These are phyloP conservation scores for Microcyclospora tardicrescens DNA, from an alignment of 2,329 filamentous ascomycete species.

Conservation along the genomic window DNA sequence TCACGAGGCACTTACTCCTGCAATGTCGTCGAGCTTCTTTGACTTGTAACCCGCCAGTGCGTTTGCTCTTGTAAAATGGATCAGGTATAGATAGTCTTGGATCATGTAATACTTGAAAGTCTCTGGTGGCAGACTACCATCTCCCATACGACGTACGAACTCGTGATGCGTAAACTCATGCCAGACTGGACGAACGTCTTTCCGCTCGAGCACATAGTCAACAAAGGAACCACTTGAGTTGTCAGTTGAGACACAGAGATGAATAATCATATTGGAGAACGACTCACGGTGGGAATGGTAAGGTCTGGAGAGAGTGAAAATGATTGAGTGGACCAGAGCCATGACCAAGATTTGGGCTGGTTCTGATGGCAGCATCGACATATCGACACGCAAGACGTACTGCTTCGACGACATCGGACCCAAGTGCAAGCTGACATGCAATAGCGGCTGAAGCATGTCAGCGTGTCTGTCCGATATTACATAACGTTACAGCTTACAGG, in stretches of 20 bases:
- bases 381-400: conserved; percentile 59
- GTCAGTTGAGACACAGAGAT: background rate
- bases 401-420: conserved; percentile 43
- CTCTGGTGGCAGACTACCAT: conserved; percentile 59
- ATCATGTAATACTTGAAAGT: conserved; percentile 81
- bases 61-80: conserved; percentile 79
- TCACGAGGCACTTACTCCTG: conserved; percentile 39
- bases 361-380: conserved; percentile 57
- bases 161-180: conserved; percentile 63
- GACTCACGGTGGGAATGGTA: conserved; percentile 54
- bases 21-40: conserved; percentile 58
- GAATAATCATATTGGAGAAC: conserved; percentile 3
- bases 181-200: conserved; percentile 66
- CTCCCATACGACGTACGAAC: conserved; percentile 65
- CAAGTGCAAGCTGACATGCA: conserved; percentile 56
- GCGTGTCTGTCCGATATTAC: conserved; percentile 1
- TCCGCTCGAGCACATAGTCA: conserved; percentile 64
- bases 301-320: conserved; percentile 56
- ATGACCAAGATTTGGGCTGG: conserved; percentile 48
- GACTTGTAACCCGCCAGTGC: conserved; percentile 77
- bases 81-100: conserved; percentile 82
- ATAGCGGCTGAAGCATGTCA: conserved; percentile 46
- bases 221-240: conserved; percentile 53
- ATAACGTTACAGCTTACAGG: conserved; percentile 45
- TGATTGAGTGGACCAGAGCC: conserved; percentile 66